phyloP scores from a whole-genome alignment of 352 stramenopile genomes.

The Achlya hypogyna region DNA sequence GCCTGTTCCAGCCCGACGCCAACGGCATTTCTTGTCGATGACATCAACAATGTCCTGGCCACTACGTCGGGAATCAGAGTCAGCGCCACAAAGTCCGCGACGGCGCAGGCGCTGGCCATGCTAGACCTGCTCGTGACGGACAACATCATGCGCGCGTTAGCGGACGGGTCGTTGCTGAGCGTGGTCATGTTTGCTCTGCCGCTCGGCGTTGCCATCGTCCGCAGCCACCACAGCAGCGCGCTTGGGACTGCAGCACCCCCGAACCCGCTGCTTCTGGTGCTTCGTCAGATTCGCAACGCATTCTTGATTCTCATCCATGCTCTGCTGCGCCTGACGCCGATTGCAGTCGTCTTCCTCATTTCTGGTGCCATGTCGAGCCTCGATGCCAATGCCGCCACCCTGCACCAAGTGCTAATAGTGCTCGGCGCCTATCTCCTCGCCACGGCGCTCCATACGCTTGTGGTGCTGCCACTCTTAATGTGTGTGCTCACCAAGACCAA shows the following conservation, averaged over 20 bases:
- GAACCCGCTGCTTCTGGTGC: background rate
- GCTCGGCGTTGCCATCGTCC: slow-evolving; percentile 26
- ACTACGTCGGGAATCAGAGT: background rate
- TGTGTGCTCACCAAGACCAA: slow-evolving; percentile 46
- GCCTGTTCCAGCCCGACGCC: background rate
- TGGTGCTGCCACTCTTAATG: slow-evolving; percentile 51
- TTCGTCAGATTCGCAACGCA: slow-evolving; percentile 45
- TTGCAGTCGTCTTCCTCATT: slow-evolving; percentile 56
- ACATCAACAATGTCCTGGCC: background rate
- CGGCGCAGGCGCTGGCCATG: background rate
- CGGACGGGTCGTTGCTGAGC: slow-evolving; percentile 25
- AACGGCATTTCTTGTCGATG: background rate
- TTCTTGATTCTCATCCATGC: slow-evolving; percentile 66
- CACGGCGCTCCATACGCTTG: slow-evolving; percentile 49
- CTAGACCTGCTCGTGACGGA: slow-evolving; percentile 4
- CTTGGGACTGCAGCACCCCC: background rate
- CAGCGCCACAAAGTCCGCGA: background rate
- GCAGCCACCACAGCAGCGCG: background rate
- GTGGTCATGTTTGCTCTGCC: slow-evolving; percentile 33
- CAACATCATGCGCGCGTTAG: slow-evolving; percentile 30
- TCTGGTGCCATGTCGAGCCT: slow-evolving; percentile 48
- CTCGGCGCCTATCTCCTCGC: slow-evolving; percentile 26
- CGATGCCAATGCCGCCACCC: slow-evolving; percentile 28
- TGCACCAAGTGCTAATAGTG: slow-evolving; percentile 36
- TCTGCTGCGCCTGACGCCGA: slow-evolving; percentile 55